Evolutionary conservation across 148 eudicot species (phyloP).

Genomic region (Talinum fruticosum): DNA sequence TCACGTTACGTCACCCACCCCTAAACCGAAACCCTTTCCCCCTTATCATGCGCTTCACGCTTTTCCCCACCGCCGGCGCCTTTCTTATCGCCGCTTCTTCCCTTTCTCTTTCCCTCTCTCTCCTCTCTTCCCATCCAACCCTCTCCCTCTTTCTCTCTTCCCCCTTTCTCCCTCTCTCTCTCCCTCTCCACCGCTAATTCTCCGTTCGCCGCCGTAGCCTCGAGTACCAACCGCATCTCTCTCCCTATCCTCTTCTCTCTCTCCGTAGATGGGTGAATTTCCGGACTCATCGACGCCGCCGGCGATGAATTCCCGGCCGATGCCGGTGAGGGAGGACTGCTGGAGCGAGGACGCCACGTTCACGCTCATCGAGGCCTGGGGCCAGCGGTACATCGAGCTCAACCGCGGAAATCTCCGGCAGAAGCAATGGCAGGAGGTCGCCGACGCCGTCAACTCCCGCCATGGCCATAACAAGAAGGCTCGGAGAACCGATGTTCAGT

Average conservation of each 20-base stretch:
- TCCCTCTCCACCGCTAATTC: conserved; percentile 9
- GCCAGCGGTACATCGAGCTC: conserved; percentile 59
- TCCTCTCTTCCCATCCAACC: not conserved
- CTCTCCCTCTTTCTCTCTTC: conserved; percentile 4
- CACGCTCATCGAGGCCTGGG: conserved; percentile 75
- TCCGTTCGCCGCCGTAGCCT: conserved; percentile 18
- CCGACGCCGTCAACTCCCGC: conserved; percentile 54
- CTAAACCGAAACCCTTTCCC: conserved; percentile 19
- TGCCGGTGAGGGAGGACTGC: conserved; percentile 68
- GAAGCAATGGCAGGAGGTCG: conserved; percentile 86
- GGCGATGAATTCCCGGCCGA: conserved; percentile 29
- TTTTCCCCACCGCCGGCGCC: conserved; percentile 35
- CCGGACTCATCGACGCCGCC: conserved; percentile 34
- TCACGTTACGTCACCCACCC: conserved; percentile 30
- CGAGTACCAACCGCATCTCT: not conserved
- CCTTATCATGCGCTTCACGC: conserved; percentile 33
- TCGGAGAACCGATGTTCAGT: conserved; percentile 64
- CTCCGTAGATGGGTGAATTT: conserved; percentile 38
- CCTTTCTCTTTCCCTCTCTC: conserved; percentile 12
- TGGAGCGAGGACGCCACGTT: conserved; percentile 81
- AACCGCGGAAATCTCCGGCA: conserved; percentile 76
- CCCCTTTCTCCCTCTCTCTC: conserved; percentile 6
- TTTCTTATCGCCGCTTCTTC: conserved; percentile 34
- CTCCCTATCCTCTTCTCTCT: not conserved
- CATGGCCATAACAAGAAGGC: conserved; percentile 66